Percentiles rank a stretch among this genome's conserved stretches.
These are phyloP conservation scores for Paramecium bursaria DNA, from an alignment of 73 alveolate species.

Conservation along the genomic window DNA sequence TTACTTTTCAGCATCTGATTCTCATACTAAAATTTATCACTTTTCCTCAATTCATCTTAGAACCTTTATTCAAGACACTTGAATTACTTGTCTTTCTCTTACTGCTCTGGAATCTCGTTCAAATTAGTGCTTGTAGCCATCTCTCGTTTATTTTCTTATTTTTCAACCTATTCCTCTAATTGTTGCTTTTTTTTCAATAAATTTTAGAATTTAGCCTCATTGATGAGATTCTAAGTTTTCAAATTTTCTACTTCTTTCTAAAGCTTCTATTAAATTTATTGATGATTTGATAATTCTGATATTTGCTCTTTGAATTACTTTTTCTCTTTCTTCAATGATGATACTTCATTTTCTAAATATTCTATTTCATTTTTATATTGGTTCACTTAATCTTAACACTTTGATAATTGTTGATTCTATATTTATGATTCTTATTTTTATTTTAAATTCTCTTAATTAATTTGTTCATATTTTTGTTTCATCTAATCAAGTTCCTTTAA, in stretches of 20 bases:
- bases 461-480: background rate
- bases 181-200: background rate
- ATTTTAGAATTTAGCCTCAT: slow-evolving; percentile 1
- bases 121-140: background rate
- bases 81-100: background rate
- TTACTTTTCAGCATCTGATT: background rate
- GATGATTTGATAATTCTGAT: too few species aligned
- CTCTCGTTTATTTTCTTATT: background rate
- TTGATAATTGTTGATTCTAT: background rate
- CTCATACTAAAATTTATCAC: slow-evolving; percentile 14
- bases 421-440: background rate
- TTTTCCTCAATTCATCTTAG: background rate
- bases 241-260: slow-evolving; percentile 6
- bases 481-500: slow-evolving; percentile 4
- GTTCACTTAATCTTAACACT: background rate
- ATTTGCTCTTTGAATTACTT: slow-evolving; percentile 20
- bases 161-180: slow-evolving; percentile 10
- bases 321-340: background rate
- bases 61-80: background rate
- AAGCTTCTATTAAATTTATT: background rate
- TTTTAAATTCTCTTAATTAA: background rate
- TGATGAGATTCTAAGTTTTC: background rate
- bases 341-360: slow-evolving; percentile 7
- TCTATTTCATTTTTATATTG: slow-evolving; percentile 27
- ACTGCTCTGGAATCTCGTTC: slow-evolving; percentile 13